Base-by-base conservation (phyloP, 2,329 filamentous ascomycete species). In the Verticillium alfalfae region DNA sequence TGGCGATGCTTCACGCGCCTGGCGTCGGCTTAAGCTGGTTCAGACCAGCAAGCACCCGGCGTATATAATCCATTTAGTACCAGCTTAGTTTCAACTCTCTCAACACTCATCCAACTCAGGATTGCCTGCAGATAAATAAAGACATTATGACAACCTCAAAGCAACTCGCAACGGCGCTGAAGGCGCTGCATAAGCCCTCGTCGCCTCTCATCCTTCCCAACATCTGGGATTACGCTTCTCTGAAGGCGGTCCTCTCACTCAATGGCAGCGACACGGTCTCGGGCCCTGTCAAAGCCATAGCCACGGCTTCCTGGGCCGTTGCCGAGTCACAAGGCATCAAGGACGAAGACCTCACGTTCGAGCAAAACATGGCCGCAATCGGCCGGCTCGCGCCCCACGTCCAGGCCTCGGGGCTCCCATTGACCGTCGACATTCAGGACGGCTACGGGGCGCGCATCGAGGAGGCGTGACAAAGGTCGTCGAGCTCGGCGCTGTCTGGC, bases 401-500 rank as follows among this genome's bases (percentile, higher is more conserved):
- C 13, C 68, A 68, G 12, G 66, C 72, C 13, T 71, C 75, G 41
- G 71, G 74, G 6, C 72, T 83, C 2, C 83, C 84, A 0, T 69
- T 88, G 0, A 83, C 81, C 0, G 82, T 81, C 5, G 86, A 88
- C 67, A 69, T 88, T 2, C 84, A 88, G 69, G 85, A 88, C 66
- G 86, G 85, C 0, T 88, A 86, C 63, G 81, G 79, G 2, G 71
- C 77, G 2, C 67, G 69, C 22, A 75, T 85, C 2, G 77, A 73
- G 5, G 75, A 79, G 5, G 80, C 76, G 73, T 87, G 2, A 69
- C 70, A 6, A 68, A 68, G 2, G 74, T 81, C 1, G 78, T 88
- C n/a, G 69, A 75, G 3, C 62, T 80, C 0, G 85, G 85, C 0
- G 84, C 77, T 0, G 81, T 82, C 1, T n/a, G 85, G 86, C 0